These are phyloP conservation scores for Sporothrix dimorphospora DNA, from an alignment of 2,329 filamentous ascomycete genomes.

Conservation along the genomic window DNA sequence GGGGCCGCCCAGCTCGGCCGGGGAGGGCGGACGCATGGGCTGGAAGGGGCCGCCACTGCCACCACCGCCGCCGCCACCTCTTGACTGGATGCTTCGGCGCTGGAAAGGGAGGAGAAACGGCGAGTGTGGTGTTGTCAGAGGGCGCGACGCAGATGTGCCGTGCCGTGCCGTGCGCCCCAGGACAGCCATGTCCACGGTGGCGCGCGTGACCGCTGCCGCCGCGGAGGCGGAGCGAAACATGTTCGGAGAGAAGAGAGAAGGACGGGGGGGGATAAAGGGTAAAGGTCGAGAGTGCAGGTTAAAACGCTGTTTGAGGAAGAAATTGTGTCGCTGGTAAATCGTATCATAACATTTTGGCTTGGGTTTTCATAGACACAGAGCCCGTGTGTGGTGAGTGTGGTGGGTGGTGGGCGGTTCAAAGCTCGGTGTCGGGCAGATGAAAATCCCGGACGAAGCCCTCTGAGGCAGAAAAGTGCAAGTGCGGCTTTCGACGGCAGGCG, in stretches of 20 bases:
- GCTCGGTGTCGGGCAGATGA: constrained; percentile 11
- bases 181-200: not conserved
- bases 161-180: not conserved
- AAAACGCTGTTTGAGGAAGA: not conserved
- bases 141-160: not conserved
- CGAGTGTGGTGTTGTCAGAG: not conserved
- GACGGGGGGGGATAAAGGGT: not conserved
- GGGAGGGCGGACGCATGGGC: constrained; percentile 75
- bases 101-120: not conserved
- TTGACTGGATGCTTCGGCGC: constrained; percentile 10
- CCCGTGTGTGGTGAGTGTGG: not conserved
- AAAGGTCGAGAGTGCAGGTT: not conserved
- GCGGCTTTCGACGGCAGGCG: not conserved
- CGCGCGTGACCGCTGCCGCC: not conserved
- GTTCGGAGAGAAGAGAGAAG: not conserved
- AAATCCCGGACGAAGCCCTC: constrained; percentile 4
- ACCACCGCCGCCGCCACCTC: not conserved
- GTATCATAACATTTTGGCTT: not conserved
- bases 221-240: constrained; percentile 21
- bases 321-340: not conserved
- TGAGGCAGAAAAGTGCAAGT: not conserved
- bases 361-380: not conserved
- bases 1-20: constrained; percentile 75
- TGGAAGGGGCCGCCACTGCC: constrained; percentile 50
- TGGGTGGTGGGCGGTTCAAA: not conserved